phyloP scores from a whole-genome alignment of 306 rosid species.

The Parietaria judaica region DNA sequence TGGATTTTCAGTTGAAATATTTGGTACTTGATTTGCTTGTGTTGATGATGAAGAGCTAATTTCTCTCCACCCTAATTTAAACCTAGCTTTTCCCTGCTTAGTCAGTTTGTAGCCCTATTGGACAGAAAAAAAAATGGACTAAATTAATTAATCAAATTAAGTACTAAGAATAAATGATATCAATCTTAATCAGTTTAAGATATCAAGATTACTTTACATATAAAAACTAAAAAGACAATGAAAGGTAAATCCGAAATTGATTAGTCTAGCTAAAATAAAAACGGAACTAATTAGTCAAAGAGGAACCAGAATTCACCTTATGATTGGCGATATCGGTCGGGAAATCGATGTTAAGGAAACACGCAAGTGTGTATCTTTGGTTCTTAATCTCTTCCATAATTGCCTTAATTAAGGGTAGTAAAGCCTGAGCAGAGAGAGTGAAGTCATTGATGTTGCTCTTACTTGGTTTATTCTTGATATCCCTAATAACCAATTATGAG shows the following conservation, averaged over 20 bases:
- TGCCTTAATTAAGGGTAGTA: constrained; percentile 60
- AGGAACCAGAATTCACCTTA: constrained; percentile 34
- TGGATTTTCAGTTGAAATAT: too few relatives aligned
- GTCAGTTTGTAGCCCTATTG: constrained; percentile 85
- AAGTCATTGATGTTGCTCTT: constrained; percentile 47
- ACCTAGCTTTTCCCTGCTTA: constrained; percentile 52
- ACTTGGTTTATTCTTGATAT: constrained; percentile 39
- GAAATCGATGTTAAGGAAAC: constrained; percentile 67
- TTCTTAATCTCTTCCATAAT: constrained; percentile 47
- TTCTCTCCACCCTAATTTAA: constrained; percentile 54
- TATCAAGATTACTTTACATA: too few relatives aligned
- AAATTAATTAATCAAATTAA: too few relatives aligned
- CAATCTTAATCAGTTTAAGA: too few relatives aligned
- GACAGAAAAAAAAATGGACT: constrained; percentile 2
- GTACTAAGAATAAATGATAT: too few relatives aligned
- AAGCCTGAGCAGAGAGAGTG: constrained; percentile 69
- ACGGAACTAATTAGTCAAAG: too few relatives aligned
- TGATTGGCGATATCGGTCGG: constrained; percentile 51
- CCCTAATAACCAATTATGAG: background rate
- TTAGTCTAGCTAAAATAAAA: background rate
- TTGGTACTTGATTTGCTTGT: constrained; percentile 15
- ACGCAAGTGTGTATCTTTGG: constrained; percentile 38
- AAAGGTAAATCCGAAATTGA: too few relatives aligned
- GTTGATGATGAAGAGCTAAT: constrained; percentile 43
- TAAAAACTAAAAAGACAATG: too few relatives aligned